phyloP scores from a whole-genome alignment of 371 early-diverging fungal species.

The Saksenaea oblongispora region DNA sequence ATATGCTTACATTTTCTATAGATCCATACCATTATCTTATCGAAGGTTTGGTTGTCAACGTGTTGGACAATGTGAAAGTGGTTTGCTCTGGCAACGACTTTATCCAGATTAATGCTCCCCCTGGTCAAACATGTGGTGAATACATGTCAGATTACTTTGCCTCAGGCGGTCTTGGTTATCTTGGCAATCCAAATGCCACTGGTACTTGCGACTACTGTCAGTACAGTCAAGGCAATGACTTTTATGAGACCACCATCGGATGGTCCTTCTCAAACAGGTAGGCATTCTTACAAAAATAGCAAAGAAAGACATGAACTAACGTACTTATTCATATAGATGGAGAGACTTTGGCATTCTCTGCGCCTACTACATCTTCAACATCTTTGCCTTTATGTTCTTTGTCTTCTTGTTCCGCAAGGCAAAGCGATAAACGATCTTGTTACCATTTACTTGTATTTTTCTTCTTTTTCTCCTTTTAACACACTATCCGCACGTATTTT shows the following conservation, averaged over 20 bases:
- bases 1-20: not conserved
- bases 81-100: constrained; percentile 55
- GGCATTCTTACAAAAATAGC: not conserved
- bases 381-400: constrained; percentile 49
- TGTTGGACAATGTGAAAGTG: constrained; percentile 57
- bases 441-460: not conserved
- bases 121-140: constrained; percentile 62
- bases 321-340: not conserved
- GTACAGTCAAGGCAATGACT: constrained; percentile 62
- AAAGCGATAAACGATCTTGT: constrained; percentile 39
- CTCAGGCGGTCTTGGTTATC: constrained; percentile 56
- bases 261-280: constrained; percentile 66
- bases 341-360: constrained; percentile 72
- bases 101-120: constrained; percentile 52
- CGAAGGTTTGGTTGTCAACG: constrained; percentile 76
- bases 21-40: constrained; percentile 73
- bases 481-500: not conserved
- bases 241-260: constrained; percentile 43
- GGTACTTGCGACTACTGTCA: constrained; percentile 69
- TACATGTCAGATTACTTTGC: constrained; percentile 62
- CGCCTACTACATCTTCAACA: constrained; percentile 60
- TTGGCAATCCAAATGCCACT: constrained; percentile 51
- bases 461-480: not conserved
- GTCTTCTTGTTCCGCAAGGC: constrained; percentile 50
- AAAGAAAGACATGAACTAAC: no score